phyloP scores from a whole-genome alignment of 306 rosid species.

The Arachis hypogaea region DNA sequence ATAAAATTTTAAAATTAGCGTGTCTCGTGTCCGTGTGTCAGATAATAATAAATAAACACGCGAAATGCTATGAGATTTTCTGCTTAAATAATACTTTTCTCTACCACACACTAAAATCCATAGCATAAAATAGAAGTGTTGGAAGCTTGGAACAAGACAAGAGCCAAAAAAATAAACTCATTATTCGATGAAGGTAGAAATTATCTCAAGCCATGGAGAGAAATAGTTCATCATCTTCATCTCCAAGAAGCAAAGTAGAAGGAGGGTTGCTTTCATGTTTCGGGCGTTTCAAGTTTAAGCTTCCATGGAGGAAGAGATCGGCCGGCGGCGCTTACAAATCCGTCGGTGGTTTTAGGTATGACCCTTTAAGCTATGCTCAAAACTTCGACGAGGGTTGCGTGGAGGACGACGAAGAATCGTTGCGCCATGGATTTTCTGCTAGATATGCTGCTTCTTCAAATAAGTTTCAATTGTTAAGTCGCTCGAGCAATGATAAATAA shows the following conservation, averaged over 20 bases:
- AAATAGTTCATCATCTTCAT: constrained; percentile 19
- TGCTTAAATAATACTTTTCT: constrained; percentile 29
- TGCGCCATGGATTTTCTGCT: constrained; percentile 65
- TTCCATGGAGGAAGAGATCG: constrained; percentile 51
- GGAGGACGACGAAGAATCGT: constrained; percentile 50
- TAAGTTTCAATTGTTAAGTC: constrained; percentile 34
- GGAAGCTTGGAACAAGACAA: not conserved
- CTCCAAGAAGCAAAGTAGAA: constrained; percentile 40
- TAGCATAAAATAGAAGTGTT: constrained; percentile 7
- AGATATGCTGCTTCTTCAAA: constrained; percentile 61
- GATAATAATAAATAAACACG: too few species aligned
- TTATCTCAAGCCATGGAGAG: constrained; percentile 47
- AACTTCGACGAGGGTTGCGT: constrained; percentile 77
- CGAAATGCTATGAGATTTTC: constrained; percentile 11
- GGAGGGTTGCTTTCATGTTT: constrained; percentile 66
- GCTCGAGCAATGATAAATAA: constrained; percentile 31
- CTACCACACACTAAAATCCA: constrained; percentile 67
- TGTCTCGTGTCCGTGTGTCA: too few species aligned
- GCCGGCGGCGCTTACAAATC: constrained; percentile 22
- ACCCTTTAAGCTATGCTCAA: constrained; percentile 79
- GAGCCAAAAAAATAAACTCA: not conserved
- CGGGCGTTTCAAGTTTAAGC: constrained; percentile 72
- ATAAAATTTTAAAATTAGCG: too few species aligned
- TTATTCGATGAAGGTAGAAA: constrained; percentile 28
- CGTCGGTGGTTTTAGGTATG: constrained; percentile 57